These are phyloP conservation scores for Caloboletus inedulis DNA, from an alignment of 1,284 basidiomycete species.

Conservation along the genomic window DNA sequence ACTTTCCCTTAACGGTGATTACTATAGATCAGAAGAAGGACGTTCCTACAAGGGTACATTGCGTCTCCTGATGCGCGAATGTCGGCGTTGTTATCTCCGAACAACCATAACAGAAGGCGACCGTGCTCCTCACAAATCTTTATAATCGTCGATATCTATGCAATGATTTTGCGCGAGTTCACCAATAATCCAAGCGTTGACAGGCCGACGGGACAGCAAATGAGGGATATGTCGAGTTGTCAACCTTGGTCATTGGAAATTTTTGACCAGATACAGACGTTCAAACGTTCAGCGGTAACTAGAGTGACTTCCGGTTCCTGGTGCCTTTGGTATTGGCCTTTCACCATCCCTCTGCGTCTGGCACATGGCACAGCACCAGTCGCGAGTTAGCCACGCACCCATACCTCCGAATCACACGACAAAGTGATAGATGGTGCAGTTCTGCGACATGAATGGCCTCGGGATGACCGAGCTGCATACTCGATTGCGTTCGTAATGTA, in stretches of 20 bases:
- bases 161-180: background rate
- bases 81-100: slow-evolving; percentile 16
- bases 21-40: background rate
- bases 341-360: slow-evolving; percentile 13
- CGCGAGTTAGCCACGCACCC: slow-evolving; percentile 17
- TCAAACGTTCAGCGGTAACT: background rate
- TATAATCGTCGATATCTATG: slow-evolving; percentile 1
- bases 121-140: background rate
- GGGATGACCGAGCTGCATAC: background rate
- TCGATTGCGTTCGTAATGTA: background rate
- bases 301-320: slow-evolving; percentile 18
- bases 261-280: background rate
- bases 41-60: slow-evolving; percentile 13
- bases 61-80: slow-evolving; percentile 13
- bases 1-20: background rate
- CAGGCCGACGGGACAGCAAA: too few relatives aligned
- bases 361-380: slow-evolving; percentile 4
- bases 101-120: background rate
- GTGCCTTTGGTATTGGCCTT: slow-evolving; percentile 24
- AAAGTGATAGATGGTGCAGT: background rate
- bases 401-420: slow-evolving; percentile 2
- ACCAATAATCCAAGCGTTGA: too few relatives aligned
- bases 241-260: background rate
- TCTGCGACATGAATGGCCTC: background rate
- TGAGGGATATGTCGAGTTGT: background rate